Conservation (phyloP, 192 early-diverging fungal genomes). For the Radiomyces spectabilis region DNA sequence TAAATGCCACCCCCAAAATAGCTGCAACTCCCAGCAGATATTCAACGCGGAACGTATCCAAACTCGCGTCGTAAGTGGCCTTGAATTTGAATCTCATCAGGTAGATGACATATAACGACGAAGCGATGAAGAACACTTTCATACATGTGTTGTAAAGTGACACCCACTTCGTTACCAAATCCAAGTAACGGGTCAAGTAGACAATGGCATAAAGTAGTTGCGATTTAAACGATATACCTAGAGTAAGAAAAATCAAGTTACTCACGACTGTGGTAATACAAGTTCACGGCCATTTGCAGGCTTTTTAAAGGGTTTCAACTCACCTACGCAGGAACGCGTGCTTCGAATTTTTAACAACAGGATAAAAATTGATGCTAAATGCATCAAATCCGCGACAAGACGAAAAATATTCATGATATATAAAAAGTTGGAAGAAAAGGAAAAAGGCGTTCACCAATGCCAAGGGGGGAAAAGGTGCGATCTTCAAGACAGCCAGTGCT, state of each 20-base stretch:
- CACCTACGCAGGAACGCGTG: conserved; percentile 84
- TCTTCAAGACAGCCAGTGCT: too few species aligned
- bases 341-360: conserved; percentile 86
- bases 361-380: conserved; percentile 90
- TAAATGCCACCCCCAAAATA: conserved; percentile 65
- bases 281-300: too few species aligned
- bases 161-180: conserved; percentile 67
- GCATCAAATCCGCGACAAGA: conserved; percentile 86
- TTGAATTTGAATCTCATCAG: conserved; percentile 81
- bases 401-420: conserved; percentile 99
- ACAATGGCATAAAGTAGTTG: conserved; percentile 88
- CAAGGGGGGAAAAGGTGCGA: too few species aligned
- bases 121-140: conserved; percentile 91
- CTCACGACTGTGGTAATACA: too few species aligned
- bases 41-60: conserved; percentile 90
- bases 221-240: conserved; percentile 97
- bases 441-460: too few species aligned
- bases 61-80: conserved; percentile 85
- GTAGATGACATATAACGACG: conserved; percentile 83
- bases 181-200: conserved; percentile 91
- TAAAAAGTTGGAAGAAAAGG: too few species aligned
- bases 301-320: not conserved
- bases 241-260: not conserved
- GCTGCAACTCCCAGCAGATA: conserved; percentile 68
- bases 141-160: conserved; percentile 91